These are phyloP conservation scores for Malbranchea cinnamomea DNA, from an alignment of 2,329 filamentous ascomycete genomes.

Conservation along the genomic window DNA sequence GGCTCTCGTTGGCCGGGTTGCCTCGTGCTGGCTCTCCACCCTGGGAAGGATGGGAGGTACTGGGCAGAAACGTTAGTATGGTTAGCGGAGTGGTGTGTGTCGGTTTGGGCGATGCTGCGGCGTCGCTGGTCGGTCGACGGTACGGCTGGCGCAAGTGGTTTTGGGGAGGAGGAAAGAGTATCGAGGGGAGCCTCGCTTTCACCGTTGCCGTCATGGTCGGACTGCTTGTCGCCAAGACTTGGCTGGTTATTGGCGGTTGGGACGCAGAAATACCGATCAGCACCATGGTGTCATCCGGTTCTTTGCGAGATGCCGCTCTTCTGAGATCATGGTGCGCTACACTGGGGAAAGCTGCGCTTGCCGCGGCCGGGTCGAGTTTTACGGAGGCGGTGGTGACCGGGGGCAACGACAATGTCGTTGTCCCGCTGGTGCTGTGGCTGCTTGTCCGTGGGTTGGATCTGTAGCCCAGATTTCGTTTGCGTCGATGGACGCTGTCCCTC, in stretches of 20 bases:
- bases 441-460: conserved; percentile 60
- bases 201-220: conserved; percentile 63
- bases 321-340: conserved; percentile 22
- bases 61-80: conserved; percentile 67
- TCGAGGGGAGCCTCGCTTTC: conserved; percentile 78
- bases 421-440: conserved; percentile 84
- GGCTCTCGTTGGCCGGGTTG: conserved; percentile 66
- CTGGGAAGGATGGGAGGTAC: conserved; percentile 61
- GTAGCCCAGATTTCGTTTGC: too few species aligned
- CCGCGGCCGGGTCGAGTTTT: conserved; percentile 67
- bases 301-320: too few species aligned
- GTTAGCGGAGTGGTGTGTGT: conserved; percentile 86
- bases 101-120: conserved; percentile 86
- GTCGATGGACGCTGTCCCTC: too few species aligned
- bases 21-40: conserved; percentile 40
- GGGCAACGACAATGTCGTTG: conserved; percentile 96
- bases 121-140: conserved; percentile 73
- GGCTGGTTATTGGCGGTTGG: conserved; percentile 67
- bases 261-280: conserved; percentile 17
- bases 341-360: conserved; percentile 48
- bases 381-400: conserved; percentile 93
- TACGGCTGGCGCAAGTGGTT: conserved; percentile 84
- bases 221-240: conserved; percentile 52
- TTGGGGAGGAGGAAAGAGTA: conserved; percentile 90
- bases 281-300: too few species aligned